Percentiles rank a stretch among this genome's conserved stretches.
Conservation (phyloP, 1,139 yeast genomes). For the Taphrina wiesneri region DNA sequence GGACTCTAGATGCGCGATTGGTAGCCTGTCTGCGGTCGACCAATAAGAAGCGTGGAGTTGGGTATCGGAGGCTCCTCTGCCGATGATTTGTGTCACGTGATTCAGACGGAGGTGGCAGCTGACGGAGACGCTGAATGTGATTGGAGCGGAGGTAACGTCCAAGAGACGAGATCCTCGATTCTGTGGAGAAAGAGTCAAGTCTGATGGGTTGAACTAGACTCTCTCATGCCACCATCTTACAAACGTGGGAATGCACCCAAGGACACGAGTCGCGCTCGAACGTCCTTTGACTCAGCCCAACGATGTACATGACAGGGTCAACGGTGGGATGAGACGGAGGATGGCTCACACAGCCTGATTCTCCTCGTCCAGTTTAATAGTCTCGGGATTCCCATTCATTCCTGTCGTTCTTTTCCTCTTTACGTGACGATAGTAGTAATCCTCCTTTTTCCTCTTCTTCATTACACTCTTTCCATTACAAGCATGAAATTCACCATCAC, state of each 20-base stretch:
- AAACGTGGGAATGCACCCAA: not conserved
- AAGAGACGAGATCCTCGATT: not conserved
- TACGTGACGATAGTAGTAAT: not conserved
- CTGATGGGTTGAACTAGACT: not conserved
- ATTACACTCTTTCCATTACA: not conserved
- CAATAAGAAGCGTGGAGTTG: not conserved
- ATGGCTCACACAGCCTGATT: not conserved
- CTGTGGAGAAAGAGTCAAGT: not conserved
- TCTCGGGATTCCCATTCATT: not conserved
- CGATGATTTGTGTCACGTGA: not conserved
- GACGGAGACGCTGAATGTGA: not conserved
- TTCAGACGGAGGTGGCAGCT: not conserved
- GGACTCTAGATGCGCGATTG: too few relatives aligned
- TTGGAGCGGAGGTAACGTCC: not conserved
- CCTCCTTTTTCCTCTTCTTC: not conserved
- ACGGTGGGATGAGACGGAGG: not conserved
- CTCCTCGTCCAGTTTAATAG: not conserved
- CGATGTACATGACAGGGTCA: not conserved
- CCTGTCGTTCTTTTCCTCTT: not conserved
- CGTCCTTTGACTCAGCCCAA: not conserved
- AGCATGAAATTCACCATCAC: slow-evolving; percentile 27
- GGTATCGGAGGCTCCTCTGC: too few relatives aligned
- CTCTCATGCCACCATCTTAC: not conserved
- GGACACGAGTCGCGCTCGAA: not conserved
- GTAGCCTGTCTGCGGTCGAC: too few relatives aligned